Percentiles rank a stretch among this genome's conserved stretches.
These are phyloP conservation scores for Saccharomycopsis sp. DNA, from an alignment of 805 yeast genomes.

Conservation along the genomic window DNA sequence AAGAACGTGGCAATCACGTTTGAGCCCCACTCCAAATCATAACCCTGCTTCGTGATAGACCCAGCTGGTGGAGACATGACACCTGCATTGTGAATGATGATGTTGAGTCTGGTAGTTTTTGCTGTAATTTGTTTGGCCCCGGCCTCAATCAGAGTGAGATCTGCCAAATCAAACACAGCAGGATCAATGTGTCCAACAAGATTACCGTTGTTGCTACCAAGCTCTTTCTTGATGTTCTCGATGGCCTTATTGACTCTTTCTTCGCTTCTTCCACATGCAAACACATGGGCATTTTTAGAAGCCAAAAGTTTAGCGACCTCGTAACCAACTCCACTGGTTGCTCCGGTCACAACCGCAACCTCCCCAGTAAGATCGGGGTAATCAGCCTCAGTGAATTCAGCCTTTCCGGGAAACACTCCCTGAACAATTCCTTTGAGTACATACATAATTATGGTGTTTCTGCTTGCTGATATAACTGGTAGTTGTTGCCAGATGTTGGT, in stretches of 20 bases:
- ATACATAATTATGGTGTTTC: too few relatives aligned
- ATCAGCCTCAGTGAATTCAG: slow-evolving; percentile 7
- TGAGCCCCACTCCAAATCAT: slow-evolving; percentile 33
- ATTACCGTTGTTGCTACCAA: slow-evolving; percentile 25
- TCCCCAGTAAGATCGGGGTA: slow-evolving; percentile 35
- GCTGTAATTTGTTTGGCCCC: slow-evolving; percentile 26
- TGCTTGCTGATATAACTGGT: neutral
- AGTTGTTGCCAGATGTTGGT: neutral
- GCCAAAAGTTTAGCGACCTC: neutral
- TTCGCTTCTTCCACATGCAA: slow-evolving; percentile 31
- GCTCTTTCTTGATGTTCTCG: slow-evolving; percentile 25
- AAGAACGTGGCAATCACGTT: slow-evolving; percentile 35
- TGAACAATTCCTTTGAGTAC: neutral
- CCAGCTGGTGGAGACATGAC: slow-evolving; percentile 29
- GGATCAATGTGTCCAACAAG: slow-evolving; percentile 22
- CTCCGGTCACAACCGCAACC: slow-evolving; percentile 36
- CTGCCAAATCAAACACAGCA: slow-evolving; percentile 33
- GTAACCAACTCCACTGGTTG: slow-evolving; percentile 31
- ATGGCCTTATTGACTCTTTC: slow-evolving; percentile 31
- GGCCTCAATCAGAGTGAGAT: slow-evolving; percentile 31
- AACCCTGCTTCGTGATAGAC: slow-evolving; percentile 30
- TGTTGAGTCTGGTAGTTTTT: slow-evolving; percentile 25
- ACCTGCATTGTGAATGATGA: slow-evolving; percentile 34
- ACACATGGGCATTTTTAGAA: slow-evolving; percentile 21
- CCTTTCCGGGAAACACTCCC: neutral